Percentiles rank a stretch among this genome's conserved stretches.
Conservation (phyloP, 371 early-diverging fungal species). For the Mortierella sp. region DNA sequence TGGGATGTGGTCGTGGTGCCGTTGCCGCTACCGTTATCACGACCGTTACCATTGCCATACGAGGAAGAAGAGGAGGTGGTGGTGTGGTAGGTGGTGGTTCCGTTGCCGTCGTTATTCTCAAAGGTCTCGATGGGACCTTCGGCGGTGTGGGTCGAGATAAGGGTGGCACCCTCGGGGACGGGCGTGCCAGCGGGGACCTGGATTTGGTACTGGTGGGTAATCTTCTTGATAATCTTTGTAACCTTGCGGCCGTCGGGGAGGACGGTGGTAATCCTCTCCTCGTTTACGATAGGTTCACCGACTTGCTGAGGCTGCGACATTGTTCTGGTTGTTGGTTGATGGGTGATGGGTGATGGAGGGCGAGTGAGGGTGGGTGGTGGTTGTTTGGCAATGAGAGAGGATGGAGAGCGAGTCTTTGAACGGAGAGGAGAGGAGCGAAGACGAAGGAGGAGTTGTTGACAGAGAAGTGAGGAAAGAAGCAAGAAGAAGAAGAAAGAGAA, state of each 20-base stretch:
- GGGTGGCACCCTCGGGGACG: slow-evolving; percentile 41
- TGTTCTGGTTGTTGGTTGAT: background rate
- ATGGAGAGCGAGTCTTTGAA: background rate
- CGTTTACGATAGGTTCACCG: slow-evolving; percentile 52
- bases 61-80: background rate
- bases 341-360: background rate
- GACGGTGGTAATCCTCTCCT: slow-evolving; percentile 41
- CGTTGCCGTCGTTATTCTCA: slow-evolving; percentile 3
- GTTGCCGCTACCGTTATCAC: background rate
- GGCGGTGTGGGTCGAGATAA: slow-evolving; percentile 40
- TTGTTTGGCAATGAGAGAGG: background rate
- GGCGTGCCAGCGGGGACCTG: slow-evolving; percentile 54
- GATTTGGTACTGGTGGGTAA: slow-evolving; percentile 49
- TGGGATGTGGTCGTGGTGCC: background rate
- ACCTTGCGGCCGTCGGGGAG: slow-evolving; percentile 54
- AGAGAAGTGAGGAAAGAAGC: background rate
- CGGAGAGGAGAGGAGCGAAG: background rate
- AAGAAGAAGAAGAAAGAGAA: background rate
- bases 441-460: background rate
- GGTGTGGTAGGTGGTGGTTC: background rate
- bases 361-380: background rate
- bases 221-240: slow-evolving; percentile 52
- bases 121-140: slow-evolving; percentile 7
- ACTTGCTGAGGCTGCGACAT: slow-evolving; percentile 39
- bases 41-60: background rate